These are phyloP conservation scores for Alnus rubra DNA, from an alignment of 306 rosid genomes.

Conservation along the genomic window DNA sequence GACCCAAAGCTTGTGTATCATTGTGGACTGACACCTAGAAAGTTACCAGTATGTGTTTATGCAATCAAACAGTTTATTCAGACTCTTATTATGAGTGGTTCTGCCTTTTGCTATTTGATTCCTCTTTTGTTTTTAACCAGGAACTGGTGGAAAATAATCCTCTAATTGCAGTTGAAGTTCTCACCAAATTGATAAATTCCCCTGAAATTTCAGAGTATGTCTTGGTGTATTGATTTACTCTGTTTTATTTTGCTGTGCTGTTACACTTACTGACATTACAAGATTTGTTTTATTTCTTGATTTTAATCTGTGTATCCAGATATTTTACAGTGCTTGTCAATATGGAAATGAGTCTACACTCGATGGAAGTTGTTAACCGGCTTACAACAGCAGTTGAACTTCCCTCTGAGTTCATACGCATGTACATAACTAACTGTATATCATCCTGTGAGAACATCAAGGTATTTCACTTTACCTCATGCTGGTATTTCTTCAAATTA, in stretches of 20 bases:
- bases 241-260: slow-evolving; percentile 18
- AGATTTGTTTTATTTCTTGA: slow-evolving; percentile 38
- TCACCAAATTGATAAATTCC: slow-evolving; percentile 84
- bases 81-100: slow-evolving; percentile 9
- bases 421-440: slow-evolving; percentile 97
- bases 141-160: slow-evolving; percentile 97
- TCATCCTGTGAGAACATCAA: slow-evolving; percentile 95
- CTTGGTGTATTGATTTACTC: slow-evolving; percentile 17
- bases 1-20: slow-evolving; percentile 96
- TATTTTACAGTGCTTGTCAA: slow-evolving; percentile 95
- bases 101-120: slow-evolving; percentile 15
- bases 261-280: slow-evolving; percentile 11
- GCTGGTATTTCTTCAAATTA: slow-evolving; percentile 12
- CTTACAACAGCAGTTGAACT: slow-evolving; percentile 97
- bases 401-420: slow-evolving; percentile 90
- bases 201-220: slow-evolving; percentile 90
- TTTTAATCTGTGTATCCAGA: slow-evolving; percentile 54
- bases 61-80: slow-evolving; percentile 19
- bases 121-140: slow-evolving; percentile 44
- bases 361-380: slow-evolving; percentile 99
- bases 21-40: slow-evolving; percentile 92
- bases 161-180: slow-evolving; percentile 91
- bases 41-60: slow-evolving; percentile 74
- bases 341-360: slow-evolving; percentile 99
- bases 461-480: slow-evolving; percentile 44